phyloP scores from a whole-genome alignment of 2,329 filamentous ascomycete genomes.

The Didymella pomorum region DNA sequence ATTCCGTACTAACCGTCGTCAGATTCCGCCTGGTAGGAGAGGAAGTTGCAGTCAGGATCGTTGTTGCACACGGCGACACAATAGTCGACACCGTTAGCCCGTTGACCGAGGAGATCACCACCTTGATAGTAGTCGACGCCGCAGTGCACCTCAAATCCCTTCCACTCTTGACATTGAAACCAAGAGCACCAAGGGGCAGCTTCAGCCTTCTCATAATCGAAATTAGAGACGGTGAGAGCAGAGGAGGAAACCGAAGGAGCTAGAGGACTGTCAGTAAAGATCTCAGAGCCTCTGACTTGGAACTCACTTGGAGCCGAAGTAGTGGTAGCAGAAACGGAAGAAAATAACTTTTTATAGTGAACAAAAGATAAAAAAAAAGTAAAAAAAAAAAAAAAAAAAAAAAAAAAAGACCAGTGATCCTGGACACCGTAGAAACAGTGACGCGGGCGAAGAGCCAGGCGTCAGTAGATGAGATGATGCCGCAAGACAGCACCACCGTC shows the following conservation, averaged over 20 bases:
- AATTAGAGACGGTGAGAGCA: too few species aligned
- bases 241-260: background rate
- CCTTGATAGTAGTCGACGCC: constrained; percentile 6
- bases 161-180: background rate
- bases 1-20: background rate
- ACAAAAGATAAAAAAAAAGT: too few species aligned
- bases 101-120: background rate
- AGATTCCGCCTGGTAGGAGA: background rate
- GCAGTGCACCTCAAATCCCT: background rate
- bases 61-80: background rate
- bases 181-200: background rate
- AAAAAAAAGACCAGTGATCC: background rate
- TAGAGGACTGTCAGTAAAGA: background rate
- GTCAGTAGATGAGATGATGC: background rate
- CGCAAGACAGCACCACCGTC: constrained; percentile 2
- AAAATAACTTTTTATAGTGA: too few species aligned
- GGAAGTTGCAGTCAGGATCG: background rate
- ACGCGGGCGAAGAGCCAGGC: background rate
- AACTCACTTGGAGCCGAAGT: background rate
- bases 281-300: background rate
- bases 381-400: too few species aligned
- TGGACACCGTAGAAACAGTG: background rate
- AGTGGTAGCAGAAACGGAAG: background rate
- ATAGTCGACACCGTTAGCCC: background rate
- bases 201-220: background rate